phyloP scores from a whole-genome alignment of 768 basidiomycete species.

The Tulasnella calospora region DNA sequence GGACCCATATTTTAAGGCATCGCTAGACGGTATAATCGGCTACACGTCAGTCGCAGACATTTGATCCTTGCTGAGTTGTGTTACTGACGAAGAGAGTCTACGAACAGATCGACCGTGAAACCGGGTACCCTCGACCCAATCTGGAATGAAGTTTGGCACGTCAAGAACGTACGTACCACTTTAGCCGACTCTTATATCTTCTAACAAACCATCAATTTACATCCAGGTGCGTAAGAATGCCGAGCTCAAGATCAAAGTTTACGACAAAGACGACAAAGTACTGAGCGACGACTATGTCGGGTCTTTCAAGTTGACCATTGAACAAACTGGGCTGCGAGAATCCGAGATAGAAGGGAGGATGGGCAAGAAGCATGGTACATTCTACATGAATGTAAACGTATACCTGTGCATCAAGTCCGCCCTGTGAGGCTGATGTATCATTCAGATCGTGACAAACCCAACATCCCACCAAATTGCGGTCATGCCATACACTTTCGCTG shows the following conservation, averaged over 20 bases:
- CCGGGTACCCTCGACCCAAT: conserved; percentile 54
- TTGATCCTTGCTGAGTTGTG: neutral
- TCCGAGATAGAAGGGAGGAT: conserved; percentile 54
- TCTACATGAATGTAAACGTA: conserved; percentile 59
- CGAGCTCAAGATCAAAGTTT: conserved; percentile 53
- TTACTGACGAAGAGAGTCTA: neutral
- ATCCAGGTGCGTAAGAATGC: conserved; percentile 51
- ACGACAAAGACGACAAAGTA: conserved; percentile 61
- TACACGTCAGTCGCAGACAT: conserved; percentile 49
- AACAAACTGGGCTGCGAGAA: conserved; percentile 58
- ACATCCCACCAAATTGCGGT: conserved; percentile 23
- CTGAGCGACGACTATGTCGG: conserved; percentile 62
- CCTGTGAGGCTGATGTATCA: neutral
- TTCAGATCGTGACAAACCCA: conserved; percentile 17
- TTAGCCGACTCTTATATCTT: neutral
- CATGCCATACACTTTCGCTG: conserved; percentile 63
- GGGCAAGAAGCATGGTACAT: conserved; percentile 47
- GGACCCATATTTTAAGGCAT: conserved; percentile 70
- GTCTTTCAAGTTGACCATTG: conserved; percentile 39
- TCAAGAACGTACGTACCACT: conserved; percentile 50
- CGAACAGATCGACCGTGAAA: conserved; percentile 59
- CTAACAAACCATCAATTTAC: neutral
- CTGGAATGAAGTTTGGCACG: conserved; percentile 70
- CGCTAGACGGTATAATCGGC: conserved; percentile 56
- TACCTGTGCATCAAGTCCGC: neutral